Base-by-base conservation (phyloP, 106 monocot species). In the Dactylorhiza incarnata region DNA sequence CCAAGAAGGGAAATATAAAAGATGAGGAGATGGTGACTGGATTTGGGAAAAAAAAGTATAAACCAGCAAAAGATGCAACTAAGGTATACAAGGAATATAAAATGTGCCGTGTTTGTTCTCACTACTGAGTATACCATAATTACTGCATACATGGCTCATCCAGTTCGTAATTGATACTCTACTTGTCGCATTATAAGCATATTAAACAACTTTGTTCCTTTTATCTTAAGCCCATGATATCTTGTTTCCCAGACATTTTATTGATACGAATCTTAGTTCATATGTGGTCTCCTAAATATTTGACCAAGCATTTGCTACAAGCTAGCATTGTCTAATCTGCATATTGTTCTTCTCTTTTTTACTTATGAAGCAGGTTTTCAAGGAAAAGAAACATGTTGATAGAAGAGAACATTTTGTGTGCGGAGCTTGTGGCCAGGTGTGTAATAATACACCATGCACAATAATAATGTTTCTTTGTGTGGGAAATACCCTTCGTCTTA, bases 361-460 rank as follows among this genome's bases (percentile, higher is more conserved):
- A 45, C 24, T 45, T 5, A 0, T 78, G 7, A 63, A 52, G n/a
- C 29, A 87, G 87, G 77, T 76, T 88, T 76, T 78, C 48, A 92
- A 90, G 83, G 95, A 95, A 76, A 95, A 90, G 84, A 95, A 85
- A 37, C 83, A 74, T 20, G 62, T 67, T 58, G 94, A 89, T 50
- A 89, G 85, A 62, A 84, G 95, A 78, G 95, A 95, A 44, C 81
- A 80, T 81, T 87, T 95, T 82, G 88, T 92, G 10, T 95, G 95
- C 74, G 92, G 95, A 77, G 95, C 95, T 49, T 95, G 95, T 84
- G 90, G 95, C 47, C 92, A 90, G 90, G 95, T 95, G 47, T 47
- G 81, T 77, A 52, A 56, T 74, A 49, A 62, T 75, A 37, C 65
- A 50, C 9, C 25, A 50, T 62, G 17, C 61, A 72, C 22, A 62